These are phyloP conservation scores for Cystoisospora suis DNA, from an alignment of 169 alveolate genomes.

Conservation along the genomic window DNA sequence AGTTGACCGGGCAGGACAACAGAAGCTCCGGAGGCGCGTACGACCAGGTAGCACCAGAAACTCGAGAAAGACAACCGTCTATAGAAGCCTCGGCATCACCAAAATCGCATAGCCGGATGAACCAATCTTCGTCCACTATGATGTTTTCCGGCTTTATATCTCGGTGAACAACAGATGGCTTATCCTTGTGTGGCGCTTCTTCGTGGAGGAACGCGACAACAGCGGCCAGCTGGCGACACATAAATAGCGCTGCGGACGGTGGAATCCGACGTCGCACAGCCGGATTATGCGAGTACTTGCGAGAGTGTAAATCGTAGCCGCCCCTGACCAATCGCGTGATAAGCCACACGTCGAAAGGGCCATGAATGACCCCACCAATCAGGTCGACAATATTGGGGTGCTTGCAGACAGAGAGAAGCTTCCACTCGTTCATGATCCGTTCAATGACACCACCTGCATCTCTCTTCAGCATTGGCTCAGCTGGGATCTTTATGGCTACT, in stretches of 20 bases:
- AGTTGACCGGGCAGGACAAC: conserved; percentile 76
- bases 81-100: conserved; percentile 84
- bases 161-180: conserved; percentile 78
- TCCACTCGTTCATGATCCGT: conserved; percentile 88
- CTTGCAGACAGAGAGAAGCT: conserved; percentile 72
- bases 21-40: conserved; percentile 90
- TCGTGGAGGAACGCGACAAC: conserved; percentile 81
- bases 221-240: conserved; percentile 87
- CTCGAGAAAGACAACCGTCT: conserved; percentile 78
- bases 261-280: conserved; percentile 41
- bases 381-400: conserved; percentile 67
- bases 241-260: conserved; percentile 70
- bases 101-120: conserved; percentile 79
- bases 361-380: conserved; percentile 87
- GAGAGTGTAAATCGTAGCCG: conserved; percentile 87
- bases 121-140: conserved; percentile 74
- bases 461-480: conserved; percentile 77
- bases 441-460: conserved; percentile 89
- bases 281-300: conserved; percentile 77
- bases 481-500: conserved; percentile 88
- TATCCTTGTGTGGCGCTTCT: not conserved
- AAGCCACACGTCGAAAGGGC: conserved; percentile 88
- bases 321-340: conserved; percentile 78
- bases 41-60: conserved; percentile 92
- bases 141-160: conserved; percentile 82